phyloP scores from a whole-genome alignment of 495 filamentous ascomycete genomes.

The Aspergillus funiculosus region DNA sequence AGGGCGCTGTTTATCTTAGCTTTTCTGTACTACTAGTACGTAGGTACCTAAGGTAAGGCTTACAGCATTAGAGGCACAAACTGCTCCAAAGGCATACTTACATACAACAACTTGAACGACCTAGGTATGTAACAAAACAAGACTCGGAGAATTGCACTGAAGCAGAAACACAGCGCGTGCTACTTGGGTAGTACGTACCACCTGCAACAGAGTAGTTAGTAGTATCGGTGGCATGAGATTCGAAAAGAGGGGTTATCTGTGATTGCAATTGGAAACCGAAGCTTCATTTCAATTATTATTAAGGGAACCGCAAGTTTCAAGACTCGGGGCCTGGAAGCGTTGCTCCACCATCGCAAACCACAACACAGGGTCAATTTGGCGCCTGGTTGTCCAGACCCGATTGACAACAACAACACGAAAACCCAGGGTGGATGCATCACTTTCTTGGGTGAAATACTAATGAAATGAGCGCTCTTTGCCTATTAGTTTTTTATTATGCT shows the following conservation, averaged over 20 bases:
- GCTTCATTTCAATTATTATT: constrained; percentile 4
- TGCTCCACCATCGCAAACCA: constrained; percentile 13
- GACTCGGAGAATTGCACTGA: constrained; percentile 13
- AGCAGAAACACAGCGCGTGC: constrained; percentile 9
- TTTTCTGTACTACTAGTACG: too few species aligned
- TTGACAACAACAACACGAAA: constrained; percentile 12
- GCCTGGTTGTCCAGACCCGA: constrained; percentile 14
- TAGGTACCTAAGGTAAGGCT: too few species aligned
- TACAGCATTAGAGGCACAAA: constrained; percentile 1
- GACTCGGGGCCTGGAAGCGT: constrained; percentile 8
- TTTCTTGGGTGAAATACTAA: constrained; percentile 10
- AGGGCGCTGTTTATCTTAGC: too few species aligned
- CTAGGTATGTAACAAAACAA: too few species aligned
- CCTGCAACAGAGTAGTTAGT: too few species aligned
- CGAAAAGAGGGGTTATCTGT: not conserved
- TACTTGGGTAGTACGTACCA: too few species aligned
- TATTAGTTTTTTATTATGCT: constrained; percentile 1
- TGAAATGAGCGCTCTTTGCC: not conserved
- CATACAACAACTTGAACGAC: too few species aligned
- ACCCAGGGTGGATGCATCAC: constrained; percentile 19
- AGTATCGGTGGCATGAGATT: too few species aligned
- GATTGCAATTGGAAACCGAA: not conserved
- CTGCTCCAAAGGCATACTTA: too few species aligned
- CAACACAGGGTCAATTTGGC: constrained; percentile 11
- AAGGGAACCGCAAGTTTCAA: constrained; percentile 11